Evolutionary conservation across 1,284 basidiomycete species (phyloP).

Genomic region (Sanguinoderma infundibulare): DNA sequence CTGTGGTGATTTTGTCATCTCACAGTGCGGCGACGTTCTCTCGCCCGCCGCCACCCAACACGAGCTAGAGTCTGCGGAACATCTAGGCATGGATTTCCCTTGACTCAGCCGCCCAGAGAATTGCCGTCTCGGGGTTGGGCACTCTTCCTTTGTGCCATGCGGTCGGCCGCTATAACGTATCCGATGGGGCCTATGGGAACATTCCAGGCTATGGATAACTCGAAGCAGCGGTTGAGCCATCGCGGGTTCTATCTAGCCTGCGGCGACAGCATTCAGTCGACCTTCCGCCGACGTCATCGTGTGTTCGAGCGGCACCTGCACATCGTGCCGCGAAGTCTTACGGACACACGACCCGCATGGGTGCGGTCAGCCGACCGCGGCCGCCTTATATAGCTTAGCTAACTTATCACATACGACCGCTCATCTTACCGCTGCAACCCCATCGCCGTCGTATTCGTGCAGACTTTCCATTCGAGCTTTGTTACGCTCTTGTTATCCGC

Average conservation of each 20-base stretch:
- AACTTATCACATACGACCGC: slow-evolving; percentile 21
- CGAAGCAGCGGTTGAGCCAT: slow-evolving; percentile 18
- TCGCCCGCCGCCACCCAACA: slow-evolving; percentile 33
- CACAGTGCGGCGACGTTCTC: slow-evolving; percentile 34
- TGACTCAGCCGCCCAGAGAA: background rate
- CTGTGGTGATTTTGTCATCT: slow-evolving; percentile 8
- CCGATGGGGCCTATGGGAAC: slow-evolving; percentile 5
- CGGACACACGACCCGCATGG: slow-evolving; percentile 9
- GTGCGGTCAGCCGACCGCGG: slow-evolving; percentile 20
- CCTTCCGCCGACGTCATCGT: slow-evolving; percentile 22
- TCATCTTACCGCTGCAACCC: slow-evolving; percentile 15
- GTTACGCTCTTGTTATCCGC: background rate
- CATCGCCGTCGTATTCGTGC: slow-evolving; percentile 12
- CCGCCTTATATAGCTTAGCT: slow-evolving; percentile 14
- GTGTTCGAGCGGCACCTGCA: slow-evolving; percentile 12
- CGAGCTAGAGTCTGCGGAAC: slow-evolving; percentile 20
- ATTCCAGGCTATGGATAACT: background rate
- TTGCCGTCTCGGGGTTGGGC: background rate
- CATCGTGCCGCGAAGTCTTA: slow-evolving; percentile 11
- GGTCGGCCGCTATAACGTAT: slow-evolving; percentile 11
- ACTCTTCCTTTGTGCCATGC: slow-evolving; percentile 3
- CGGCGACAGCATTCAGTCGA: slow-evolving; percentile 8
- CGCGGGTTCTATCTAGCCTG: background rate
- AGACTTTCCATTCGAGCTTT: background rate
- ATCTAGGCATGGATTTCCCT: background rate